A percentile compares a stretch with the other conserved stretches of the same genome.
phyloP scores from a whole-genome alignment of 768 basidiomycete genomes.

The Boletus fagicola region DNA sequence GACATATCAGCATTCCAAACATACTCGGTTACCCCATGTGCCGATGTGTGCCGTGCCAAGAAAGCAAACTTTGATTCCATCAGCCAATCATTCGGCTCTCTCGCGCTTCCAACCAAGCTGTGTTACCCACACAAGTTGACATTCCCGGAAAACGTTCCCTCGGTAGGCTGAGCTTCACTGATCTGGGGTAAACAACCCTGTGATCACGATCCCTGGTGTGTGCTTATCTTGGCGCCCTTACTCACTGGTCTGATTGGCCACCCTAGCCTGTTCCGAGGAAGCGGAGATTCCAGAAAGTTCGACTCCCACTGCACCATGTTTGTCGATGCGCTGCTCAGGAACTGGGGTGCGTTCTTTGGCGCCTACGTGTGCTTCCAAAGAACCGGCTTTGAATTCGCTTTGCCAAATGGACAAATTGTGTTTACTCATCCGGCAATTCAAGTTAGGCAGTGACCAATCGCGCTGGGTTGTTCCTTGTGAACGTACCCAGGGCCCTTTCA shows the following conservation, averaged over 20 bases:
- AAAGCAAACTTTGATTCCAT: background rate
- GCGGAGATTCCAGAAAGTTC: conserved; percentile 6
- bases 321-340: conserved; percentile 23
- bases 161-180: conserved; percentile 6
- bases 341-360: conserved; percentile 27
- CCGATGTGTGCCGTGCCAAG: conserved; percentile 1
- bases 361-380: conserved; percentile 3
- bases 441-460: conserved; percentile 5
- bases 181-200: conserved; percentile 16
- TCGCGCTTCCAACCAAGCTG: background rate
- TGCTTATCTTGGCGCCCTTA: conserved; percentile 20
- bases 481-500: background rate
- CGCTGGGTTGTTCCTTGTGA: background rate
- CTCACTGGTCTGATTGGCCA: conserved; percentile 9
- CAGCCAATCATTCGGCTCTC: background rate
- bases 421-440: conserved; percentile 7
- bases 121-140: conserved; percentile 8
- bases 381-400: conserved; percentile 8
- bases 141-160: conserved; percentile 6
- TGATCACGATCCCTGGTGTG: background rate
- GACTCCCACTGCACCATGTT: conserved; percentile 14
- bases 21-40: background rate
- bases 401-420: background rate
- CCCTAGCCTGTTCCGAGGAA: conserved; percentile 13
- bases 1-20: conserved; percentile 2